A percentile compares a stretch with the other conserved stretches of the same genome.
These are phyloP conservation scores for Polyporus tsugae DNA, from an alignment of 1,284 basidiomycete species.

Conservation along the genomic window DNA sequence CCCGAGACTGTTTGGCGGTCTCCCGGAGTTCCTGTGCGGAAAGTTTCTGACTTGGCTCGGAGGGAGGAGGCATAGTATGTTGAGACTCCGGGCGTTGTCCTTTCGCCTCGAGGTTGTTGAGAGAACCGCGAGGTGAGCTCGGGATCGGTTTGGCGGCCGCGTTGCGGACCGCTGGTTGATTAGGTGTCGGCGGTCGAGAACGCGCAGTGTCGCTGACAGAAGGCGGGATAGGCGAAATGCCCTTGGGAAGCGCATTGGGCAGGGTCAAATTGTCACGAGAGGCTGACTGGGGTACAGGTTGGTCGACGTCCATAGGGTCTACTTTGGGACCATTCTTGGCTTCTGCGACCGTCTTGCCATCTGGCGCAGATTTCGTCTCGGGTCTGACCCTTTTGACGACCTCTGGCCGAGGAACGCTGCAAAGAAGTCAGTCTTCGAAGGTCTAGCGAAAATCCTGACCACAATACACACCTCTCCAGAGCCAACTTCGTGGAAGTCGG, in stretches of 20 bases:
- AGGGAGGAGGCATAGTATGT: constrained; percentile 79
- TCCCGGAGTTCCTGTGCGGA: constrained; percentile 85
- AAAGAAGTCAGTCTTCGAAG: constrained; percentile 5
- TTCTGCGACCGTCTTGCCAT: constrained; percentile 38
- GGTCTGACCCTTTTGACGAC: constrained; percentile 75
- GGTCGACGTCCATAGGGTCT: constrained; percentile 54
- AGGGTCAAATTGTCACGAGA: constrained; percentile 12
- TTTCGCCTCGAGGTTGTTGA: constrained; percentile 39
- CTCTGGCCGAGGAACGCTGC: constrained; percentile 76
- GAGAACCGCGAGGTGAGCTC: constrained; percentile 48
- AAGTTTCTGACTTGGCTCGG: constrained; percentile 78
- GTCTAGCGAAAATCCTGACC: not conserved
- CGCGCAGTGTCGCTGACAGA: constrained; percentile 27
- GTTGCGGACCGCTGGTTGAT: constrained; percentile 30
- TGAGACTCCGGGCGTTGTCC: constrained; percentile 41
- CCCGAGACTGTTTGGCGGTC: constrained; percentile 69
- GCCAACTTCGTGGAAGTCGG: constrained; percentile 59
- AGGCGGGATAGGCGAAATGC: constrained; percentile 18
- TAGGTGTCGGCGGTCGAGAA: constrained; percentile 41
- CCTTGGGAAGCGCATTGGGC: constrained; percentile 10
- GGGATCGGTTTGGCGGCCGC: constrained; percentile 47
- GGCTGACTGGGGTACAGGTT: constrained; percentile 14
- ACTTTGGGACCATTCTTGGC: constrained; percentile 22
- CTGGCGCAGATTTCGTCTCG: constrained; percentile 46
- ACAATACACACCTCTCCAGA: constrained; percentile 64